A percentile compares a stretch with the other conserved stretches of the same genome.
These are phyloP conservation scores for Solanum neorickii DNA, from an alignment of 257 asterid genomes.

Conservation along the genomic window DNA sequence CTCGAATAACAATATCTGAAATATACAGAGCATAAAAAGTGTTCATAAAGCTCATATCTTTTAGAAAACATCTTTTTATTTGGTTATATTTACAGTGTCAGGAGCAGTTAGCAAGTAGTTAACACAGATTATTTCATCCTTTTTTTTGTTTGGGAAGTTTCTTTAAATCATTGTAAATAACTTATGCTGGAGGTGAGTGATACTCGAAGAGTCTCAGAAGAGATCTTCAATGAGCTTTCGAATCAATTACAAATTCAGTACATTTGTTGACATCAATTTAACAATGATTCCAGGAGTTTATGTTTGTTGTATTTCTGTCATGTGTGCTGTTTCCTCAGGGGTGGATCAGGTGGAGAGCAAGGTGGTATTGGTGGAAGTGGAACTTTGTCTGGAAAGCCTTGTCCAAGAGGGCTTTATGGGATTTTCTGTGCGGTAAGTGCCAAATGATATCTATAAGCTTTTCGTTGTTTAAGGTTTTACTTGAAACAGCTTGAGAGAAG, in stretches of 20 bases:
- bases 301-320: neutral
- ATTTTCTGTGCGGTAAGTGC: slow-evolving; percentile 64
- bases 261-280: neutral
- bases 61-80: neutral
- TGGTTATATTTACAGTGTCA: neutral
- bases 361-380: slow-evolving; percentile 74
- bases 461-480: neutral
- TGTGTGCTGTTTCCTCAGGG: slow-evolving; percentile 37
- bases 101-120: neutral
- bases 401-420: slow-evolving; percentile 96
- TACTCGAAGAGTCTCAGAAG: neutral
- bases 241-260: neutral
- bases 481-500: neutral
- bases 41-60: neutral
- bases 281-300: neutral
- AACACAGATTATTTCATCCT: neutral
- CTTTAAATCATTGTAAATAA: neutral
- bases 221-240: neutral
- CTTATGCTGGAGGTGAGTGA: neutral
- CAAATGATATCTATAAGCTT: neutral
- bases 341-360: slow-evolving; percentile 73
- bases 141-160: neutral
- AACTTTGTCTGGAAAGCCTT: slow-evolving; percentile 82
- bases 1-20: neutral
- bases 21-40: neutral